phyloP scores from a whole-genome alignment of 2,329 filamentous ascomycete genomes.

The Pseudocercospora fuligena region DNA sequence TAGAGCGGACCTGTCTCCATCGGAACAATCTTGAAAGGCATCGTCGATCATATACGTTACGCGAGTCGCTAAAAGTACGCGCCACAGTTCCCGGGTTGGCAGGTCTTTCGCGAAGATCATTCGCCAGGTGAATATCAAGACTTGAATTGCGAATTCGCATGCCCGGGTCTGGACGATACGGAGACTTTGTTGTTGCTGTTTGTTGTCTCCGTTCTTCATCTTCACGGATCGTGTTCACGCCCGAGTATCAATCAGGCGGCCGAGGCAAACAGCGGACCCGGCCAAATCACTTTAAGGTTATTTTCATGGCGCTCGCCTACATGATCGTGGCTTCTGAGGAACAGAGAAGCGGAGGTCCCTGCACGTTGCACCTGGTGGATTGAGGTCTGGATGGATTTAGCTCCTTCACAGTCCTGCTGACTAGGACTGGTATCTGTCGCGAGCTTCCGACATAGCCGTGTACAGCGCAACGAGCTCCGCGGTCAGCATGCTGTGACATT shows the following conservation, averaged over 20 bases:
- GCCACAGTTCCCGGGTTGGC: neutral
- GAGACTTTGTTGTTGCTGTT: neutral
- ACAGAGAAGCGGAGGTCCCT: neutral
- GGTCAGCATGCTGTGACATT: neutral
- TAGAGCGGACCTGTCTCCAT: constrained; percentile 1
- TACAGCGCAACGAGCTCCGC: neutral
- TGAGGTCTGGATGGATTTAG: neutral
- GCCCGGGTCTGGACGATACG: neutral
- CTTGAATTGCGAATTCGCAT: neutral
- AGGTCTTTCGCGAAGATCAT: neutral
- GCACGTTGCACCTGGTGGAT: neutral
- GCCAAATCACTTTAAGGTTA: constrained; percentile 4
- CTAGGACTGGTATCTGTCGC: neutral
- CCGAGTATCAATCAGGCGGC: neutral
- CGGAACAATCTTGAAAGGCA: constrained; percentile 7
- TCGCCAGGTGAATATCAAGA: neutral
- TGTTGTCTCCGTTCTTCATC: neutral
- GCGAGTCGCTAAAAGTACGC: neutral
- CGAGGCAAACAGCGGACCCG: neutral
- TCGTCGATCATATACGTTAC: neutral
- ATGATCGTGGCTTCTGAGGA: neutral
- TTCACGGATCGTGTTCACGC: neutral
- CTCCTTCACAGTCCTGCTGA: neutral
- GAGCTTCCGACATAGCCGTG: neutral
- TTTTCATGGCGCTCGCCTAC: neutral